Percentiles rank a stretch among this genome's conserved stretches.
phyloP scores from a whole-genome alignment of 2,329 filamentous ascomycete genomes.

The Fusarium oxysporum region DNA sequence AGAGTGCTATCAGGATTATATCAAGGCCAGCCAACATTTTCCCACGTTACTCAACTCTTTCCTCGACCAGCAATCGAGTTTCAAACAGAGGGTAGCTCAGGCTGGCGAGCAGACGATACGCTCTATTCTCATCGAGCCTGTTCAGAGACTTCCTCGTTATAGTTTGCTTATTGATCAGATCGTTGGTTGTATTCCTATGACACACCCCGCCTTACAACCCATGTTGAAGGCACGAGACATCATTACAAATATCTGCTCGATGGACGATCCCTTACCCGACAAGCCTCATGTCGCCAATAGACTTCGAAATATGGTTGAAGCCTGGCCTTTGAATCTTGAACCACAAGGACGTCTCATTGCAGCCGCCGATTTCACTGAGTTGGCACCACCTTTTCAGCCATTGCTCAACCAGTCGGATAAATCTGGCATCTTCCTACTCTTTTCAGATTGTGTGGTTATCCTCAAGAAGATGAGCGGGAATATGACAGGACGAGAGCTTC shows the following conservation, averaged over 20 bases:
- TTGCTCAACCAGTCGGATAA: slow-evolving; percentile 58
- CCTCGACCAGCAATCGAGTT: slow-evolving; percentile 83
- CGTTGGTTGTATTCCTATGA: slow-evolving; percentile 83
- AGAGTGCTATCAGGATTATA: slow-evolving; percentile 92
- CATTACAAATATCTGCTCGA: slow-evolving; percentile 94
- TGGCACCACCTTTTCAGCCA: slow-evolving; percentile 75
- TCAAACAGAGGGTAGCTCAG: slow-evolving; percentile 82
- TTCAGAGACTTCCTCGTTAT: slow-evolving; percentile 93
- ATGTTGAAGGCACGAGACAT: slow-evolving; percentile 93
- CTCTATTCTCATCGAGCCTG: slow-evolving; percentile 94
- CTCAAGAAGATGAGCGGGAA: slow-evolving; percentile 75
- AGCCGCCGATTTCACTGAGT: slow-evolving; percentile 82
- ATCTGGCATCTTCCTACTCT: slow-evolving; percentile 82
- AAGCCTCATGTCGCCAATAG: slow-evolving; percentile 80
- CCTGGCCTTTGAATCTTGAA: slow-evolving; percentile 78
- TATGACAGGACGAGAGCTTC: slow-evolving; percentile 78
- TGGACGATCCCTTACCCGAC: slow-evolving; percentile 78
- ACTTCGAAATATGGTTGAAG: slow-evolving; percentile 79
- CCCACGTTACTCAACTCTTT: slow-evolving; percentile 83
- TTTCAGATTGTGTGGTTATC: slow-evolving; percentile 83
- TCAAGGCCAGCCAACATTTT: slow-evolving; percentile 89
- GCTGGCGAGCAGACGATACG: slow-evolving; percentile 91
- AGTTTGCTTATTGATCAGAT: slow-evolving; percentile 98
- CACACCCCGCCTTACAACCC: slow-evolving; percentile 83
- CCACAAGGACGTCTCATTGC: slow-evolving; percentile 83